Percentiles rank a stretch among this genome's conserved stretches.
phyloP scores from a whole-genome alignment of 23 red algal genomes.

The Agarophyton chilense region DNA sequence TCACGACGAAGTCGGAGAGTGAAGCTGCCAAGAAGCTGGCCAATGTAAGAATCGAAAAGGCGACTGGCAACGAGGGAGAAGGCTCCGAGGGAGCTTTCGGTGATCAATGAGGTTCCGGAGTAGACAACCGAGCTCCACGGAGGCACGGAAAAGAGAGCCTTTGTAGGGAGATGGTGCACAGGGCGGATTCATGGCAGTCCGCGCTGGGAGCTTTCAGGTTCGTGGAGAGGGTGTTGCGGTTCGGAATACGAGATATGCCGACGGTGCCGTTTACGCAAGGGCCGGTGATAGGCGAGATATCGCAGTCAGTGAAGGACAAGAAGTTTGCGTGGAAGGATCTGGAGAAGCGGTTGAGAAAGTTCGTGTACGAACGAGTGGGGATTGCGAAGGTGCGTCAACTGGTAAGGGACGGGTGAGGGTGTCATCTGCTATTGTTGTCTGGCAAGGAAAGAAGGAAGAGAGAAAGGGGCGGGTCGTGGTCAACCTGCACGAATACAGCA shows the following conservation, averaged over 20 bases:
- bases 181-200: conserved; percentile 17
- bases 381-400: neutral
- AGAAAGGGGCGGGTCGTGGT: conserved; percentile 20
- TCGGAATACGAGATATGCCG: conserved; percentile 24
- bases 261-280: conserved; percentile 19
- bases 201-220: conserved; percentile 25
- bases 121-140: neutral
- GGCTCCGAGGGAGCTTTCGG: neutral
- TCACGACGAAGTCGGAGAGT: neutral
- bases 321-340: conserved; percentile 15
- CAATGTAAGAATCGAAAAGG: neutral
- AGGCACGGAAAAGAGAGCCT: neutral
- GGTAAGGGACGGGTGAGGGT: neutral
- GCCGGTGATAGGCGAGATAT: neutral
- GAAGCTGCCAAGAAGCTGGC: neutral
- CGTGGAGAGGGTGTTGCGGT: conserved; percentile 6
- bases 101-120: neutral
- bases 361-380: conserved; percentile 4
- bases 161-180: neutral
- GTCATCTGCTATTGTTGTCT: conserved; percentile 7
- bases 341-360: neutral
- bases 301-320: conserved; percentile 4
- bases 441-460: neutral
- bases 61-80: neutral
- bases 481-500: neutral